Percentiles rank a stretch among this genome's conserved stretches.
These are phyloP conservation scores for Fraxinus cuspidata DNA, from an alignment of 257 asterid species.

Conservation along the genomic window DNA sequence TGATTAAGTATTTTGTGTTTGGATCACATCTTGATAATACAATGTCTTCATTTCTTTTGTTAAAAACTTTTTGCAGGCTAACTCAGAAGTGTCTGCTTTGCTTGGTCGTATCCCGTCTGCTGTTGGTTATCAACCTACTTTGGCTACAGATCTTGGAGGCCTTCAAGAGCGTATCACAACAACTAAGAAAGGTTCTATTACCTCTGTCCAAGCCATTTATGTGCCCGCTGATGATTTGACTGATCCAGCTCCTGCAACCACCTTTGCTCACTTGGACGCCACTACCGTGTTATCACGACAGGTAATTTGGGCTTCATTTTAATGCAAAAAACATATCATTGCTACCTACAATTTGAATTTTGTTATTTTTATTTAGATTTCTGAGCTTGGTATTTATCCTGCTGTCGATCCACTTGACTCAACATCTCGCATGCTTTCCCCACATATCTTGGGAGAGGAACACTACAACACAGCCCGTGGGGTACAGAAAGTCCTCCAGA, in stretches of 20 bases:
- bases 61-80: no score
- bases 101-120: slow-evolving; percentile 63
- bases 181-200: background rate
- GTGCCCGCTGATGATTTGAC: slow-evolving; percentile 16
- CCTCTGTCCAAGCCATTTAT: background rate
- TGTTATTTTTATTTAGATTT: slow-evolving; percentile 33
- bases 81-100: slow-evolving; percentile 35
- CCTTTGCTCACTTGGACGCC: slow-evolving; percentile 64
- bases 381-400: slow-evolving; percentile 62
- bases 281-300: slow-evolving; percentile 56
- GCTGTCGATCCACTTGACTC: slow-evolving; percentile 62
- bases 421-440: slow-evolving; percentile 62
- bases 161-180: slow-evolving; percentile 39
- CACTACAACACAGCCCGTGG: slow-evolving; percentile 62
- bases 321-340: background rate
- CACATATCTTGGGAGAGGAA: slow-evolving; percentile 56
- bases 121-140: no score
- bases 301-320: slow-evolving; percentile 20
- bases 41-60: no score
- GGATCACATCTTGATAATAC: no score
- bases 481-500: slow-evolving; percentile 54
- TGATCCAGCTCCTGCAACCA: slow-evolving; percentile 62
- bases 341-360: background rate
- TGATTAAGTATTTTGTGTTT: no score
- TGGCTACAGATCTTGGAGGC: slow-evolving; percentile 61